Percentiles rank a stretch among this genome's conserved stretches.
Conservation (phyloP, 108 stramenopile species). For the Fragilaria crotonensis region DNA sequence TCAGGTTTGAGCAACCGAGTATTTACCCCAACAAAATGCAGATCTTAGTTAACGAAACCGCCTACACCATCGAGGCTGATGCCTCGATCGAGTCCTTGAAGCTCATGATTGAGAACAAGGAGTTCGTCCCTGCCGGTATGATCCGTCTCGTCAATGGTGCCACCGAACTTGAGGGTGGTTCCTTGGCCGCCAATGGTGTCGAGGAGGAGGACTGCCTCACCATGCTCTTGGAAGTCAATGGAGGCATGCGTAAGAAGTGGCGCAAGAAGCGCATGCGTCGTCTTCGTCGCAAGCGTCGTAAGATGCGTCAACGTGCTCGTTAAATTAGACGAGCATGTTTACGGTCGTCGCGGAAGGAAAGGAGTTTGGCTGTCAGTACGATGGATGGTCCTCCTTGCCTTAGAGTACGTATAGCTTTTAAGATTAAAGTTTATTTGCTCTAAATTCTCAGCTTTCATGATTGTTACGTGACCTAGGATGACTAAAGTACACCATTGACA, state of each 20-base stretch:
- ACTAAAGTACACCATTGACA: too few species aligned
- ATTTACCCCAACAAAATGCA: constrained; percentile 48
- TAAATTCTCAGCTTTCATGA: too few species aligned
- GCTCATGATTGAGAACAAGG: constrained; percentile 82
- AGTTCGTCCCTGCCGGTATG: constrained; percentile 75
- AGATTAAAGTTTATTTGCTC: too few species aligned
- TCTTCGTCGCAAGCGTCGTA: constrained; percentile 88
- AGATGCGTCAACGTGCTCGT: constrained; percentile 94
- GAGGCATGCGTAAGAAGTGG: constrained; percentile 90
- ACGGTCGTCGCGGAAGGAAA: too few species aligned
- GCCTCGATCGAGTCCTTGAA: constrained; percentile 81
- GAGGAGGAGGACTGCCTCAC: constrained; percentile 74
- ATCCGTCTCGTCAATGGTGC: constrained; percentile 70
- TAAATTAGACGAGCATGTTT: too few species aligned
- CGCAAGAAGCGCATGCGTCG: constrained; percentile 92
- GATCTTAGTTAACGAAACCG: constrained; percentile 68
- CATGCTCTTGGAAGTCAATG: constrained; percentile 63
- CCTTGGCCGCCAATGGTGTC: constrained; percentile 73
- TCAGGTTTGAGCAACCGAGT: constrained; percentile 76
- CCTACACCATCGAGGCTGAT: constrained; percentile 74
- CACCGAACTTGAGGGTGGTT: constrained; percentile 58
- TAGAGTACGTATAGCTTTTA: too few species aligned
- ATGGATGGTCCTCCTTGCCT: too few species aligned
- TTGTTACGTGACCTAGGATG: too few species aligned
- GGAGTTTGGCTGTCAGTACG: too few species aligned